Evolutionary conservation across 2,329 filamentous ascomycete genomes (phyloP).

Genomic region (Paracoccidioides lutzii): DNA sequence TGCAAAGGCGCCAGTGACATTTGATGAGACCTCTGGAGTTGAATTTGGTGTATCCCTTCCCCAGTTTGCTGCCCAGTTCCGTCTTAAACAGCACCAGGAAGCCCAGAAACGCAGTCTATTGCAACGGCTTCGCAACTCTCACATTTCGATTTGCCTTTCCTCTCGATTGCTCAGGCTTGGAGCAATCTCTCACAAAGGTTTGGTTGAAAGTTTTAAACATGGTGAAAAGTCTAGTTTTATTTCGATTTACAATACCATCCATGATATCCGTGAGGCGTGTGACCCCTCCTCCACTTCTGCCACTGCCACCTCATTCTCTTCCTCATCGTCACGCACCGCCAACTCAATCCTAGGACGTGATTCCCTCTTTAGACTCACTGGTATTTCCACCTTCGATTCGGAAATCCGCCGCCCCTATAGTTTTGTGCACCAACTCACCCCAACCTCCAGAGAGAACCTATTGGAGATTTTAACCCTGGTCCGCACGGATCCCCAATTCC

Average conservation of each 20-base stretch:
- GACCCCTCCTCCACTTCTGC: conserved; percentile 17
- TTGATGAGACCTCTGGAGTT: conserved; percentile 5
- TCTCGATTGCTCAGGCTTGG: conserved; percentile 31
- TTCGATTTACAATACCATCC: conserved; percentile 31
- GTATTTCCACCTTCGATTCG: conserved; percentile 25
- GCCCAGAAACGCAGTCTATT: conserved; percentile 28
- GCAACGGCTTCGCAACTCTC: conserved; percentile 28
- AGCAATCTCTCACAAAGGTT: conserved; percentile 29
- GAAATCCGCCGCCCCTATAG: conserved; percentile 21
- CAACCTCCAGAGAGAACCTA: conserved; percentile 60
- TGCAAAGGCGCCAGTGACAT: conserved; percentile 3
- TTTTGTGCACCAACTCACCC: conserved; percentile 54
- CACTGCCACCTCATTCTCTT: neutral
- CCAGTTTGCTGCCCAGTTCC: conserved; percentile 32
- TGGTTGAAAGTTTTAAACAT: conserved; percentile 34
- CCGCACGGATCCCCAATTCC: conserved; percentile 73
- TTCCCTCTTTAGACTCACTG: conserved; percentile 19
- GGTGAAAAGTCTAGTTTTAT: conserved; percentile 35
- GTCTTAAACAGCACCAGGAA: conserved; percentile 31
- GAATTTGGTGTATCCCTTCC: conserved; percentile 27
- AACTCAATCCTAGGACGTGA: conserved; percentile 22
- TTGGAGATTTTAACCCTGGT: conserved; percentile 69
- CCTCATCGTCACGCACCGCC: no score
- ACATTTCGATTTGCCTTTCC: conserved; percentile 32
- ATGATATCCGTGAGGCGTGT: conserved; percentile 33